Base-by-base conservation (phyloP, 2,329 filamentous ascomycete species). In the Teratosphaeria destructans region DNA sequence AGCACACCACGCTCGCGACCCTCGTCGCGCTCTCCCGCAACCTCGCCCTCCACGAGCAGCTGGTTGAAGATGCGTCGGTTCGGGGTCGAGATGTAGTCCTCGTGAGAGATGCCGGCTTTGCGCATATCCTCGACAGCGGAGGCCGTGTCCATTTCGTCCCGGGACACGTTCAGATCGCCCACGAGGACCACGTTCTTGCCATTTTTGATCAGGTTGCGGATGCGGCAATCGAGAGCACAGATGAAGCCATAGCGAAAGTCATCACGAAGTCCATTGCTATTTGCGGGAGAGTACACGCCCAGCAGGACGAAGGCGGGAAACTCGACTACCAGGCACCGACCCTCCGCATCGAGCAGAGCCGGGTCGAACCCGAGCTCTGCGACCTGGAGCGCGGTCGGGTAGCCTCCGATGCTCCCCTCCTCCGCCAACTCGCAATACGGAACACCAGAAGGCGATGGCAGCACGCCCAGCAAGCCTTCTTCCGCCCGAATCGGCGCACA, bases 291-390 rank as follows among this genome's bases (percentile, higher is more conserved):
- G 75, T 99, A 97, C 2, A 95, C 87, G 3, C 93, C 94, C 56
- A 99, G 83, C 16, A 99, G 81, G 4, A 99, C 90, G 71, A 99
- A 97, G 3, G 90, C 92, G 0, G 91, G 90, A 66, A 99, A 97
- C 70, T 97, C 94, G 3, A 99, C 80, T 52, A 96, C 81, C 7
- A 97, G 85, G 67, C 91, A 96, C 55, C 94, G 87, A 0, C 94
- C 94, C 77, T 99, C 94, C 0, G 89, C 89, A 71, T 99, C 94
- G 7, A 97, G 82, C 0, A 81, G 81, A 2, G 81, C 78, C 52
- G 89, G 85, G 68, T 96, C 90, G 4, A 90, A 74, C 0, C 73
- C 72, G n/a, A 81, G 75, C 11, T 80, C 78, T 0, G 79, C 76
- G 1, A 95, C 79, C 68, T 96, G 91, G 19, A 80, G 78, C 0